These are phyloP conservation scores for Acanthamoeba quina DNA, from an alignment of 208 protist species.

Conservation along the genomic window DNA sequence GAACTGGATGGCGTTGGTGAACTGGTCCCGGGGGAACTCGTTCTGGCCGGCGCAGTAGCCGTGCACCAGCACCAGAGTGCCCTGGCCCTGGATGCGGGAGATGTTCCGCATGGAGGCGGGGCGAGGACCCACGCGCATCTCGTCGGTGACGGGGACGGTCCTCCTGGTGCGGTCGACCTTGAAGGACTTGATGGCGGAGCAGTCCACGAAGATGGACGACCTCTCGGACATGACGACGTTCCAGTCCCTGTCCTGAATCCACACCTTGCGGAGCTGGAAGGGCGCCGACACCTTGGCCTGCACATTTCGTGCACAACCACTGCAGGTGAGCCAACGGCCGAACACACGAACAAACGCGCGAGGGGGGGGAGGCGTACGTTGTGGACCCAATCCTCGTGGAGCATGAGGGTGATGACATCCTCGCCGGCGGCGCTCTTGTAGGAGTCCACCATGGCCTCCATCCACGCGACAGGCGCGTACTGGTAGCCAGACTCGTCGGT, in stretches of 20 bases:
- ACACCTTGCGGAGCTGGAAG: slow-evolving; percentile 52
- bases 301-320: slow-evolving; percentile 75
- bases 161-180: too few relatives aligned
- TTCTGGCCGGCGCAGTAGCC: slow-evolving; percentile 75
- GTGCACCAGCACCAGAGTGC: not conserved
- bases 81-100: too few relatives aligned
- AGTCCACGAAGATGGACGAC: not conserved
- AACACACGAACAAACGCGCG: too few relatives aligned
- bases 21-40: slow-evolving; percentile 59
- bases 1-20: slow-evolving; percentile 72
- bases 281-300: not conserved
- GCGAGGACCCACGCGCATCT: slow-evolving; percentile 34
- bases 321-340: not conserved
- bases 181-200: not conserved
- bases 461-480: slow-evolving; percentile 53
- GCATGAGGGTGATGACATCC: not conserved
- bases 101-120: not conserved
- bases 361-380: not conserved
- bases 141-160: slow-evolving; percentile 32
- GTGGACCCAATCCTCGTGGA: slow-evolving; percentile 70
- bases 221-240: slow-evolving; percentile 44
- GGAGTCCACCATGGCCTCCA: slow-evolving; percentile 47
- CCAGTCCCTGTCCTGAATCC: slow-evolving; percentile 27
- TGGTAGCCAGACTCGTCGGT: slow-evolving; percentile 48
- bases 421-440: slow-evolving; percentile 24